Evolutionary conservation across 352 stramenopile species (phyloP), one percentile per base, ranked within the genome.

Genomic region (Pythium sp.): DNA sequence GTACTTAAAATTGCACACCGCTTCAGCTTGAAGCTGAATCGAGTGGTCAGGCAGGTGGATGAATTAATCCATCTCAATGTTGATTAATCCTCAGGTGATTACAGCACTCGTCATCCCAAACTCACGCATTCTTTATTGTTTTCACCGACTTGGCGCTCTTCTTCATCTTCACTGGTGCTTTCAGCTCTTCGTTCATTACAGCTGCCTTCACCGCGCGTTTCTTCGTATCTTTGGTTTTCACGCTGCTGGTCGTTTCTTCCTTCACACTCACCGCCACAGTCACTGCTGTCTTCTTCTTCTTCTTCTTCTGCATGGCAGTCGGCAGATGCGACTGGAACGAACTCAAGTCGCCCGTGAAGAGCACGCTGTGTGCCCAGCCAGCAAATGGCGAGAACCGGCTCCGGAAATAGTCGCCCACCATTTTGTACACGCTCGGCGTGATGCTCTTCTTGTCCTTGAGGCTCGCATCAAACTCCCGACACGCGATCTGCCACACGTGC

Each of bases 401-500:
- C 32, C 95, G 86, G 80, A 99, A 99, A 36, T 98, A 75, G 57
- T 99, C 81, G 22, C 94, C 94, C 0, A 99, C 95, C 64, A 76
- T 73, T 56, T 80, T 75, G 74, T 98, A 97, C 6, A 97, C 73
- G 11, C 62, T 80, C 41, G 92, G 91, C 12, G 92, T 98, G 55
- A 97, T 72, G 41, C 79, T 94, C 60, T 95, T 95, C 47, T 72
- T 73, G n/a, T 75, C 62, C 5, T 55, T 67, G 18, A 88, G 73
- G 24, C 64, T 73, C 28, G 74, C 3, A 28, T 94, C 83, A 57
- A 95, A 83, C 62, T 96, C 87, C 12, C 89, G 86, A 18, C 90
- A 91, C n/a, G 94, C 94, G 75, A 99, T 98, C 38, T 97, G 91
- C 92, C 94, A 98, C 30, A 99, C 93, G 74, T 99, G 97, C 30